A percentile compares a stretch with the other conserved stretches of the same genome.
Evolutionary conservation across 2,329 filamentous ascomycete genomes (phyloP).

Genomic region (Trichoderma atroviride): DNA sequence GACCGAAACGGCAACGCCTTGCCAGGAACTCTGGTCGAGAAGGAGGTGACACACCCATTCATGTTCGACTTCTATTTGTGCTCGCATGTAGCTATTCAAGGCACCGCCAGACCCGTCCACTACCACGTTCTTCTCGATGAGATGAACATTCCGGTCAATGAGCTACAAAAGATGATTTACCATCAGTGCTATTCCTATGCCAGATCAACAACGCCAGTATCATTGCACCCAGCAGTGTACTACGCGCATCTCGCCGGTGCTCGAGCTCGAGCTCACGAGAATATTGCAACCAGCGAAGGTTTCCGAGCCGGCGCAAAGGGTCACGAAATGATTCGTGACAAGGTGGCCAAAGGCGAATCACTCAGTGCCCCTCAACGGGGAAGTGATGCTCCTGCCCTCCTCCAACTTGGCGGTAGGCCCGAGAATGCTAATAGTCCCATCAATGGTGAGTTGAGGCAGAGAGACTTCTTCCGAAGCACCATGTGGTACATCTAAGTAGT

Average conservation of each 20-base stretch:
- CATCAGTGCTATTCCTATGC: constrained; percentile 94
- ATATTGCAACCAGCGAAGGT: constrained; percentile 49
- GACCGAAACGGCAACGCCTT: constrained; percentile 82
- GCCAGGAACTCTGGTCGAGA: constrained; percentile 85
- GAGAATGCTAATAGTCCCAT: constrained; percentile 31
- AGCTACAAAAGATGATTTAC: constrained; percentile 86
- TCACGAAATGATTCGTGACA: constrained; percentile 44
- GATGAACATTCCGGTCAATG: constrained; percentile 64
- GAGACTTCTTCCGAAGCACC: constrained; percentile 43
- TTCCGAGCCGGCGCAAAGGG: constrained; percentile 49
- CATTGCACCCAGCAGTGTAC: constrained; percentile 86
- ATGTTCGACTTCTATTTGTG: constrained; percentile 82
- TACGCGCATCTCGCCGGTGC: constrained; percentile 89
- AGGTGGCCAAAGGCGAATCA: constrained; percentile 45
- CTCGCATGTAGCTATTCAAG: constrained; percentile 78
- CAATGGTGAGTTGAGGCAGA: constrained; percentile 39
- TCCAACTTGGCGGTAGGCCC: constrained; percentile 37
- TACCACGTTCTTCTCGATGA: constrained; percentile 91
- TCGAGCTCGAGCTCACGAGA: constrained; percentile 76
- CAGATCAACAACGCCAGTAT: constrained; percentile 89
- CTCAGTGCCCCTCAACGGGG: constrained; percentile 30
- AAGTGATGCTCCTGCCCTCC: constrained; percentile 37
- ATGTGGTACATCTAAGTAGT: constrained; percentile 50
- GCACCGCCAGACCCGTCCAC: constrained; percentile 87
- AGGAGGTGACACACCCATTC: constrained; percentile 85